Base-by-base conservation (phyloP, 2,329 filamentous ascomycete genomes). In the Colletotrichum sp. region DNA sequence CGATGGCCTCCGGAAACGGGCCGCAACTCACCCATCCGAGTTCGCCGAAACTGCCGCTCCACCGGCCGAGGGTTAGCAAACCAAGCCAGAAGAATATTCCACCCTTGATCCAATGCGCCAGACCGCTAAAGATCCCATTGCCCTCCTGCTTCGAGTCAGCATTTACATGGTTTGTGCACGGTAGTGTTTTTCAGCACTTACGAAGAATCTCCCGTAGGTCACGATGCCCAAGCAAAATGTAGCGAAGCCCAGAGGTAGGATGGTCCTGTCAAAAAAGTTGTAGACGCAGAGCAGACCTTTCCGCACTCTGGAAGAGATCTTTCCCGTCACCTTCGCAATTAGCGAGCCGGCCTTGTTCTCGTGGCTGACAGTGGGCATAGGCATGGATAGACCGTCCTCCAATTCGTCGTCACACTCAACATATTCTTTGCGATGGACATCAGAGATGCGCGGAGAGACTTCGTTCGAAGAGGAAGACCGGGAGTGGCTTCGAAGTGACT, bases 71-170 rank as follows among this genome's bases (percentile, higher is more conserved):
- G 0, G 95, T 98, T 76, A 98, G 86, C 24, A 98, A 85, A 10
- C 96, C 96, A 78, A 98, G 95, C 93, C 95, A 97, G 86, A 98
- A 95, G 88, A 99, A 99, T 71, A 99, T 94, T 5, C 95, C 95
- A 61, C 96, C 96, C 83, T 99, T 99, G 83, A 98, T 93, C 87
- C 95, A 98, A 82, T 99, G 96, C 9, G 96, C 96, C 57, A 98
- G 88, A 3, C 96, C 95, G 79, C 93, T 96, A 87, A 96, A 98
- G 73, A 98, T 87, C 4, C 88, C 88, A 26, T 84, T 83, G 7
- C 91, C 93, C 83, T 94, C 93, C 94, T 96, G 78, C 24, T 43
- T 13, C 21, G 24, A 60, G 18, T 63, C 12, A 26, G 34, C 18
- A 39, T 36, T 63, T 43, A 39, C 36, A 61, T 68, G 60, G 36